Conservation (phyloP, 805 yeast species). For the Ogataea henricii region DNA sequence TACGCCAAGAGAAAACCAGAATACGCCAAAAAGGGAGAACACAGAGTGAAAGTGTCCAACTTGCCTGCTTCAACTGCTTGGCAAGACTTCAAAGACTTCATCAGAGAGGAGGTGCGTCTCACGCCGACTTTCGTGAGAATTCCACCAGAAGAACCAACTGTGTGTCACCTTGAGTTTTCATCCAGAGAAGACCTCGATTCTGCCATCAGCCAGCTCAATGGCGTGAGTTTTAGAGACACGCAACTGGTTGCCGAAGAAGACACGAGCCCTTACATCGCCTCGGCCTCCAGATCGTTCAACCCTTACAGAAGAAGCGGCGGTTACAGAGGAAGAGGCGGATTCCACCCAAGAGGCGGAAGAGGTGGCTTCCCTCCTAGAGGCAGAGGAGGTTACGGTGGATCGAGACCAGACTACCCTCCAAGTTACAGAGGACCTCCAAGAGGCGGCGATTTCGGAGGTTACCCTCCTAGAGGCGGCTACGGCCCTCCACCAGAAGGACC, state of each 20-base stretch:
- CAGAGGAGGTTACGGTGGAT: slow-evolving; percentile 32
- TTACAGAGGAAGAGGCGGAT: slow-evolving; percentile 51
- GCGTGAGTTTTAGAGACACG: slow-evolving; percentile 63
- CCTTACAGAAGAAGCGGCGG: slow-evolving; percentile 45
- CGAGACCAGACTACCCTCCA: slow-evolving; percentile 34
- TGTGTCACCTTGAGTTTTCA: slow-evolving; percentile 56
- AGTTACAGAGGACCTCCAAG: slow-evolving; percentile 33
- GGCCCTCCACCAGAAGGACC: slow-evolving; percentile 28
- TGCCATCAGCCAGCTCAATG: slow-evolving; percentile 75
- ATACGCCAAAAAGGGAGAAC: slow-evolving; percentile 66
- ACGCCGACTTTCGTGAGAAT: slow-evolving; percentile 65
- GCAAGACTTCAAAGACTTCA: slow-evolving; percentile 90
- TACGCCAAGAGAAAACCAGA: slow-evolving; percentile 54
- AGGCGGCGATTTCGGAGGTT: slow-evolving; percentile 29
- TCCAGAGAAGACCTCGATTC: slow-evolving; percentile 73
- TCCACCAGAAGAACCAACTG: slow-evolving; percentile 44
- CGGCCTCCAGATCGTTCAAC: slow-evolving; percentile 50
- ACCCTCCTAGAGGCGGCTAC: slow-evolving; percentile 31
- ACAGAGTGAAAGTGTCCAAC: slow-evolving; percentile 67
- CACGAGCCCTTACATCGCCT: slow-evolving; percentile 53
- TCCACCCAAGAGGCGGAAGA: slow-evolving; percentile 30
- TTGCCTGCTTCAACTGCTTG: slow-evolving; percentile 78
- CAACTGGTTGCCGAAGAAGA: slow-evolving; percentile 79
- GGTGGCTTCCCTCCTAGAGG: slow-evolving; percentile 36
- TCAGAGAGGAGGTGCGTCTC: slow-evolving; percentile 68